A percentile compares a stretch with the other conserved stretches of the same genome.
Conservation (phyloP, 2,329 filamentous ascomycete species). For the Ophiocordyceps robertsii region DNA sequence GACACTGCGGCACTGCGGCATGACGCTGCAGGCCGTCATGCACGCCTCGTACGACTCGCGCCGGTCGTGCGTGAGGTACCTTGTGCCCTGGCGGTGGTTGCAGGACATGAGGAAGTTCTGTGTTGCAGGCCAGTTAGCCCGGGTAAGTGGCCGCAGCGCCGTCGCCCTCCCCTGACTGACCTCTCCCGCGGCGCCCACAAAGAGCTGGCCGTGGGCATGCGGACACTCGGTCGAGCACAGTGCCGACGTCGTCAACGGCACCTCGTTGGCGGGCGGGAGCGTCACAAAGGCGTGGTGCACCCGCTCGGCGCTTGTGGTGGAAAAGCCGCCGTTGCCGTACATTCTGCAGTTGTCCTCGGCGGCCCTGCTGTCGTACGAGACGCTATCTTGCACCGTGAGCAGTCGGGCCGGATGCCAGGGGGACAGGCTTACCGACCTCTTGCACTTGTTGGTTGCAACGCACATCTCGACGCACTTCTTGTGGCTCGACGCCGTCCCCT, state of each 20-base stretch:
- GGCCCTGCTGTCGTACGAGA: background rate
- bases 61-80: conserved; percentile 2
- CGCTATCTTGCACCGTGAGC: background rate
- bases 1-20: conserved; percentile 7
- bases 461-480: conserved; percentile 5
- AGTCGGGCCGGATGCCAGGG: too few species aligned
- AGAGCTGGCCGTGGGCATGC: conserved; percentile 5
- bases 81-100: conserved; percentile 6
- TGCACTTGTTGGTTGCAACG: conserved; percentile 4
- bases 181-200: background rate
- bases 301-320: background rate
- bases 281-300: conserved; percentile 4
- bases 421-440: conserved; percentile 1
- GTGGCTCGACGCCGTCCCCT: conserved; percentile 2
- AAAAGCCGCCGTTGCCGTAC: conserved; percentile 5
- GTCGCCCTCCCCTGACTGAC: conserved; percentile 1
- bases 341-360: conserved; percentile 4
- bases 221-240: conserved; percentile 6
- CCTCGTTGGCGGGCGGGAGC: conserved; percentile 3
- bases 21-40: conserved; percentile 4
- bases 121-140: too few species aligned
- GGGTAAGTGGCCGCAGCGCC: too few species aligned
- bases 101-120: conserved; percentile 6
- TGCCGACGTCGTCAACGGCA: conserved; percentile 2
- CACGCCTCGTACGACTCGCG: conserved; percentile 2